Evolutionary conservation across 352 stramenopile genomes (phyloP).

Genomic region (Elongisporangium undulatum): DNA sequence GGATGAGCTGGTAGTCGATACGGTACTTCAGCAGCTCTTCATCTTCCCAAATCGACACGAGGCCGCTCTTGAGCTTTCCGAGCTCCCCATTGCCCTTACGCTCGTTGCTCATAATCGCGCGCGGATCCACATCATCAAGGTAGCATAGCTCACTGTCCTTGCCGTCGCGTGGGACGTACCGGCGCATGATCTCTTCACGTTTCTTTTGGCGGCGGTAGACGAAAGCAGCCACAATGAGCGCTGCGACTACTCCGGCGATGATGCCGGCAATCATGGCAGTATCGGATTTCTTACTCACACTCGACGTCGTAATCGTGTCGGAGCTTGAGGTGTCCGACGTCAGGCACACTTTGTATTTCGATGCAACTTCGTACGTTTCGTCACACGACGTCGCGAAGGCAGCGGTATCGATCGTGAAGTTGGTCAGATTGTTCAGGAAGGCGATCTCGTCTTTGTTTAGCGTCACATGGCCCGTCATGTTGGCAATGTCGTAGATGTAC

Average conservation of each 20-base stretch:
- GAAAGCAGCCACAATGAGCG: neutral
- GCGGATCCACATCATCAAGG: neutral
- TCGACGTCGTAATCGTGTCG: conserved; percentile 4
- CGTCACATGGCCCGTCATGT: conserved; percentile 12
- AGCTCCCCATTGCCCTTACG: neutral
- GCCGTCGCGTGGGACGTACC: neutral
- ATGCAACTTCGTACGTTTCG: conserved; percentile 1
- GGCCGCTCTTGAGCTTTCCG: conserved; percentile 5
- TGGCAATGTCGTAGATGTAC: conserved; percentile 13
- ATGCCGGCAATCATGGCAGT: neutral
- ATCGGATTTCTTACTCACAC: neutral
- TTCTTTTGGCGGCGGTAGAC: neutral
- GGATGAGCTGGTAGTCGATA: conserved; percentile 33
- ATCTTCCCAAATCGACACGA: conserved; percentile 53
- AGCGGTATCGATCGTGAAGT: conserved; percentile 21
- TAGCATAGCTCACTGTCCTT: conserved; percentile 2
- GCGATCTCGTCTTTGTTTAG: conserved; percentile 17
- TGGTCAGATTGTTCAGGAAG: conserved; percentile 20
- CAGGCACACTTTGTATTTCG: conserved; percentile 24
- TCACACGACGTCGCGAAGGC: conserved; percentile 19
- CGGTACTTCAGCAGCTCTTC: conserved; percentile 43
- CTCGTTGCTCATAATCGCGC: neutral
- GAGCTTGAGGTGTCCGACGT: conserved; percentile 1
- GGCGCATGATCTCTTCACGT: neutral
- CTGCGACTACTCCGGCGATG: neutral